Base-by-base conservation (phyloP, 148 eudicot species). In the Pouteria glomerata region DNA sequence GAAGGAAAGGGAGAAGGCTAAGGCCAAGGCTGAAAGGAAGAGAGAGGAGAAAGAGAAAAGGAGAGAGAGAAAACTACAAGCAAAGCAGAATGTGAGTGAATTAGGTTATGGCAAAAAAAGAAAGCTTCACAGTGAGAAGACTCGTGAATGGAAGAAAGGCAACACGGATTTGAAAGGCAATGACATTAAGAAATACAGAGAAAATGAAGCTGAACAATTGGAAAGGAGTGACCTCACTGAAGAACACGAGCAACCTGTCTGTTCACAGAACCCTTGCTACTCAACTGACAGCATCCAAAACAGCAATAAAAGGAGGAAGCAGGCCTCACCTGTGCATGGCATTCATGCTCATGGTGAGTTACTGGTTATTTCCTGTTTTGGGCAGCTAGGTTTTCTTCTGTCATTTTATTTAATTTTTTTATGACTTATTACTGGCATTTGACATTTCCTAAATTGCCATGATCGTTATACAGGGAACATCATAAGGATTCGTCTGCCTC, bases 281-380 rank as follows among this genome's bases (percentile, higher is more conserved):
- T 91, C 97, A 8, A 82, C 90, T 55, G 98, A 93, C 47, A 86
- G 96, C 77, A 90, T 92, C 7, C 81, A 90, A 34, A 90, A 89
- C 68, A 91, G 91, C 24, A 71, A 82, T 56, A 92, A 91, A 76
- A 87, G 98, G 80, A 87, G 81, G 75, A 75, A 76, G 51, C 77
- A 53, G 19, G 44, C 76, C 19, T 41, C 82, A 1, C 59, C 83
- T 53, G 57, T 57, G 52, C 76, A 45, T 69, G 73, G 56, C 26
- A 73, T 61, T 1, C 75, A 74, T 23, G 71, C 73, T 68, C 68
- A 77, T 68, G 90, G 95, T 93, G 63, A 79, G 85, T 63, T 61
- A 23, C 16, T 48, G 1, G 4, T 8, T 27, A 30, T 13, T 26
- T 13, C 12, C 37, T 15, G 10, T 26, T 51, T 51, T 11, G 18